Conservation (phyloP, 805 yeast genomes). For the Starmerella davenportii region DNA sequence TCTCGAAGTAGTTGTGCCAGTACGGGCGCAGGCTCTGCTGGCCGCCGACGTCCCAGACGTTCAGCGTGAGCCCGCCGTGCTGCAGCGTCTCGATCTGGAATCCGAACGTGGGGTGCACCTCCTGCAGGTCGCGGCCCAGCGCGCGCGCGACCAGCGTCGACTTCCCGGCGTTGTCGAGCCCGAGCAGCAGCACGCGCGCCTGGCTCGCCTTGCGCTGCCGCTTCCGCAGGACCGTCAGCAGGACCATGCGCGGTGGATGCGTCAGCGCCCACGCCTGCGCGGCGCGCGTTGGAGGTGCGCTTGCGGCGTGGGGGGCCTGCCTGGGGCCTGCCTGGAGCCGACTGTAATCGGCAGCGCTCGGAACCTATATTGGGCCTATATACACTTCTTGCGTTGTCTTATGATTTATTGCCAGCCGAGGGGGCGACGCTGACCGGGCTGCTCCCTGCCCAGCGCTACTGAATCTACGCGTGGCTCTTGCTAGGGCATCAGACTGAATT, state of each 20-base stretch:
- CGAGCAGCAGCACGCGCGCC: slow-evolving; percentile 55
- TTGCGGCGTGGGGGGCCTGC: too few relatives aligned
- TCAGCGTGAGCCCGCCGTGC: slow-evolving; percentile 19
- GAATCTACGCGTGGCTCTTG: too few relatives aligned
- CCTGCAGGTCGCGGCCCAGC: slow-evolving; percentile 31
- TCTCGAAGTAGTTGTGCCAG: slow-evolving; percentile 88
- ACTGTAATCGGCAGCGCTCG: too few relatives aligned
- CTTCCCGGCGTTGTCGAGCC: slow-evolving; percentile 83
- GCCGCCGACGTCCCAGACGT: slow-evolving; percentile 73
- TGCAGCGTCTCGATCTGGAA: slow-evolving; percentile 54
- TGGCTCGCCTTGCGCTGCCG: slow-evolving; percentile 70
- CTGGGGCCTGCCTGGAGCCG: too few relatives aligned
- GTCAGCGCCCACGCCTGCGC: too few relatives aligned
- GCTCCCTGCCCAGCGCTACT: too few relatives aligned
- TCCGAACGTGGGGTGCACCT: slow-evolving; percentile 80
- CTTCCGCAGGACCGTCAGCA: slow-evolving; percentile 58
- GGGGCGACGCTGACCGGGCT: too few relatives aligned
- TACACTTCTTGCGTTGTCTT: too few relatives aligned
- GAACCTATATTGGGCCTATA: too few relatives aligned
- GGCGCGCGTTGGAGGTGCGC: too few relatives aligned
- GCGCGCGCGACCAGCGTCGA: slow-evolving; percentile 58
- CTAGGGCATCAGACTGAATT: too few relatives aligned
- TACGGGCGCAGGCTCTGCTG: slow-evolving; percentile 66
- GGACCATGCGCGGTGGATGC: slow-evolving; percentile 74
- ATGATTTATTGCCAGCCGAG: too few relatives aligned